Conservation (phyloP, 805 yeast genomes). For the Jamesozyma piceae region DNA sequence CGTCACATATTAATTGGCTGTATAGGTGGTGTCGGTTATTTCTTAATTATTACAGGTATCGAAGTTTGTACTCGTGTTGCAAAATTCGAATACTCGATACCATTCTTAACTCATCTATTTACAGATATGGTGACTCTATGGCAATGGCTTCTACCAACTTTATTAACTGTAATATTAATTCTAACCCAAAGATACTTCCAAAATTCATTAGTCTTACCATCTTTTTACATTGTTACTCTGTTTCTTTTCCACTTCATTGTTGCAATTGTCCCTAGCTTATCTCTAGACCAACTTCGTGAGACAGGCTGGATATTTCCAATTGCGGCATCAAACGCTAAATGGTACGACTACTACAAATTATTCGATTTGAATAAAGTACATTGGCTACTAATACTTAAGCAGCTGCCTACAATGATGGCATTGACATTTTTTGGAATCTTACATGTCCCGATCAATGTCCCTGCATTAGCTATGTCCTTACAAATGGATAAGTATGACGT, state of each 20-base stretch:
- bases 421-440: conserved; percentile 89
- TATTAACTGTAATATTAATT: conserved; percentile 52
- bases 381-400: conserved; percentile 57
- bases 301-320: conserved; percentile 74
- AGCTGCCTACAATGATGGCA: conserved; percentile 90
- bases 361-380: conserved; percentile 66
- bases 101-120: conserved; percentile 41
- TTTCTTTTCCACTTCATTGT: conserved; percentile 60
- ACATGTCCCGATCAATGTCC: conserved; percentile 96
- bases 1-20: conserved; percentile 94
- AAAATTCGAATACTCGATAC: conserved; percentile 53
- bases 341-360: conserved; percentile 76
- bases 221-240: conserved; percentile 67
- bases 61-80: conserved; percentile 83
- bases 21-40: conserved; percentile 97
- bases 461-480: conserved; percentile 87
- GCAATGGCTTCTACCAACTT: conserved; percentile 65
- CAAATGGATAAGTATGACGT: conserved; percentile 79
- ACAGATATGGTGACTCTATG: conserved; percentile 34
- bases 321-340: conserved; percentile 55
- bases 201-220: conserved; percentile 71
- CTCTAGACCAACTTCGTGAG: conserved; percentile 51
- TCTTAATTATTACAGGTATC: conserved; percentile 78
- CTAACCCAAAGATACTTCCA: conserved; percentile 49
- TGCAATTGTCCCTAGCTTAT: conserved; percentile 54